Conservation (phyloP, 192 early-diverging fungal species). For the Podila clonocystis region DNA sequence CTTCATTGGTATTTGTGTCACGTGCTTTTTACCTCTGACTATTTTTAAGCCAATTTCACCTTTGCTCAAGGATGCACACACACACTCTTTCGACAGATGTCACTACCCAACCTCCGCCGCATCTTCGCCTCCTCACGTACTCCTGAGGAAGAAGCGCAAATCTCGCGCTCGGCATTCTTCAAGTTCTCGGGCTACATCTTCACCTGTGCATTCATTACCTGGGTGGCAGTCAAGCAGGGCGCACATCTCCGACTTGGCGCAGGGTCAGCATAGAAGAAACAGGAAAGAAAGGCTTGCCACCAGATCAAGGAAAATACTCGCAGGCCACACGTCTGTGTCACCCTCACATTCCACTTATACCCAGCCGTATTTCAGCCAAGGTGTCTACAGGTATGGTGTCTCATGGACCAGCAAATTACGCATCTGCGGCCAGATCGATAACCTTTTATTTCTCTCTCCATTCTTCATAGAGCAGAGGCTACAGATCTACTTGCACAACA, state of each 20-base stretch:
- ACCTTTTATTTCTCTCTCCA: no score
- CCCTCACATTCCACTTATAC: no score
- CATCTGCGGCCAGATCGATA: no score
- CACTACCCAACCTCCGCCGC: conserved; percentile 64
- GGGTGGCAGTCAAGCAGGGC: conserved; percentile 42
- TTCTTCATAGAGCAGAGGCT: no score
- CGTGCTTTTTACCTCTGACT: neutral
- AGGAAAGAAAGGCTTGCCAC: neutral
- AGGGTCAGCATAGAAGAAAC: neutral
- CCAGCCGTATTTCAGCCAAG: no score
- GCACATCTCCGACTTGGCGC: conserved; percentile 30
- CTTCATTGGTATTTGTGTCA: neutral
- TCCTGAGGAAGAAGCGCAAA: conserved; percentile 67
- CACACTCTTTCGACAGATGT: conserved; percentile 29
- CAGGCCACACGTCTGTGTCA: no score
- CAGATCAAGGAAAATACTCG: neutral
- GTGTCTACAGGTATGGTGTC: no score
- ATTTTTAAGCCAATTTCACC: neutral
- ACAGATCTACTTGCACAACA: no score
- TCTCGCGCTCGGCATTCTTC: conserved; percentile 67
- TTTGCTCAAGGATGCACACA: neutral
- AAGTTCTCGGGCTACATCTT: conserved; percentile 68
- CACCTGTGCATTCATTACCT: conserved; percentile 67
- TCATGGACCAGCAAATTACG: no score
- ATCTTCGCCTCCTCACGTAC: conserved; percentile 68